Conservation (phyloP, 1,284 basidiomycete species). For the Apiotrichum montevideense region DNA sequence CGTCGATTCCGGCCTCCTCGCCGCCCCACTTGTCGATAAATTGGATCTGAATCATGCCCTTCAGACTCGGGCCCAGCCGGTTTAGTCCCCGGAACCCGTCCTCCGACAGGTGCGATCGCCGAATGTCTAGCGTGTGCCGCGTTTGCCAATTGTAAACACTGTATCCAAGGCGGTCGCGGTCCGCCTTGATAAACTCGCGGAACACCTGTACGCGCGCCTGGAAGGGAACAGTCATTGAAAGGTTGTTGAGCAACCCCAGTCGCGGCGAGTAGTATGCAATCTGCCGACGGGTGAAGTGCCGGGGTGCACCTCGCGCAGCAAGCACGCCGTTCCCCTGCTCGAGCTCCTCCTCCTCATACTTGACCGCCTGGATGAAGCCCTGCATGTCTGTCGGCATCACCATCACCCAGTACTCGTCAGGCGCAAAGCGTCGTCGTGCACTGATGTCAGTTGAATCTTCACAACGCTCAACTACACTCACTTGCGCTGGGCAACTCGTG, state of each 20-base stretch:
- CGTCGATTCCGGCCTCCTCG: conserved; percentile 55
- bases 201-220: conserved; percentile 84
- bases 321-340: conserved; percentile 19
- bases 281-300: conserved; percentile 52
- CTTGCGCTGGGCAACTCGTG: conserved; percentile 79
- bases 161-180: conserved; percentile 36
- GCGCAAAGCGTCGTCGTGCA: conserved; percentile 72
- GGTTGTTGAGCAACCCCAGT: conserved; percentile 86
- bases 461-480: conserved; percentile 48
- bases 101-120: conserved; percentile 69
- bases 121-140: conserved; percentile 54
- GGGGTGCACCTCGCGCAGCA: conserved; percentile 16
- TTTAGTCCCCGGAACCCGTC: conserved; percentile 74
- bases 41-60: conserved; percentile 72
- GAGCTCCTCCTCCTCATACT: conserved; percentile 55
- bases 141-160: conserved; percentile 19
- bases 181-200: conserved; percentile 62
- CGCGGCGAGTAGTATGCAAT: conserved; percentile 72
- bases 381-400: conserved; percentile 67
- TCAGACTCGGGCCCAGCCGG: conserved; percentile 62
- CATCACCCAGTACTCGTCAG: conserved; percentile 82
- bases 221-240: conserved; percentile 95
- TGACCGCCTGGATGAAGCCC: conserved; percentile 84
- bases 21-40: conserved; percentile 70
- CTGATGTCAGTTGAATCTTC: conserved; percentile 47